Conservation (phyloP, 2,329 filamentous ascomycete genomes). For the Pseudogymnoascus sp. region DNA sequence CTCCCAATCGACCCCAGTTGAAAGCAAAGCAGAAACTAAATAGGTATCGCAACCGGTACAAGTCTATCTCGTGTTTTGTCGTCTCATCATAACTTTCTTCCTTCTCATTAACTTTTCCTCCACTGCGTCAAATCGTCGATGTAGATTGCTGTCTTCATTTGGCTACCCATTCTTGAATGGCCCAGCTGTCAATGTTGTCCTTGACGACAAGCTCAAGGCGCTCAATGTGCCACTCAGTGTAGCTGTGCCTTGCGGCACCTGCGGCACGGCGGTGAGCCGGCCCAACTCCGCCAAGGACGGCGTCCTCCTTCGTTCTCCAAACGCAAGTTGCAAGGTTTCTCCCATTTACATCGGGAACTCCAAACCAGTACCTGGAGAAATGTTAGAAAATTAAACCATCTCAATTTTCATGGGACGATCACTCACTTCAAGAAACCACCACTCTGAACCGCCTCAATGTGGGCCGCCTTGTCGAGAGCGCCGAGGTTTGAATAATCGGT, state of each 20-base stretch:
- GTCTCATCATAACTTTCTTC: neutral
- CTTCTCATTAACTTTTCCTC: neutral
- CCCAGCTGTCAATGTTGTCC: constrained; percentile 58
- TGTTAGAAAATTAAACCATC: neutral
- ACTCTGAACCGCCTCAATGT: constrained; percentile 69
- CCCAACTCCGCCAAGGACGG: constrained; percentile 50
- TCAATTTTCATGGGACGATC: constrained; percentile 11
- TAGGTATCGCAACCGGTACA: neutral
- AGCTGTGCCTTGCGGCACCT: constrained; percentile 55
- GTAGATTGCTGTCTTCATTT: neutral
- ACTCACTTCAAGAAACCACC: constrained; percentile 72
- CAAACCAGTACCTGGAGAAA: constrained; percentile 72
- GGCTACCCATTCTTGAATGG: constrained; percentile 49
- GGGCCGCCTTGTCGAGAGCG: constrained; percentile 67
- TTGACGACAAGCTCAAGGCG: constrained; percentile 61
- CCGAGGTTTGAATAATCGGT: constrained; percentile 63
- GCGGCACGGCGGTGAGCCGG: constrained; percentile 58
- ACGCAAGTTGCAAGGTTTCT: constrained; percentile 77
- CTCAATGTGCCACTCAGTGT: constrained; percentile 62
- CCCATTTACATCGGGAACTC: constrained; percentile 58
- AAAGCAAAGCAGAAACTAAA: constrained; percentile 6
- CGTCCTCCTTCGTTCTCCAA: constrained; percentile 55
- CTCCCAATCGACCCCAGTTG: neutral
- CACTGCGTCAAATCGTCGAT: neutral
- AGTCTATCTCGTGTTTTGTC: constrained; percentile 3